Evolutionary conservation across 306 rosid species (phyloP), one percentile per base, ranked within the genome.

Genomic region (Glycine soja): DNA sequence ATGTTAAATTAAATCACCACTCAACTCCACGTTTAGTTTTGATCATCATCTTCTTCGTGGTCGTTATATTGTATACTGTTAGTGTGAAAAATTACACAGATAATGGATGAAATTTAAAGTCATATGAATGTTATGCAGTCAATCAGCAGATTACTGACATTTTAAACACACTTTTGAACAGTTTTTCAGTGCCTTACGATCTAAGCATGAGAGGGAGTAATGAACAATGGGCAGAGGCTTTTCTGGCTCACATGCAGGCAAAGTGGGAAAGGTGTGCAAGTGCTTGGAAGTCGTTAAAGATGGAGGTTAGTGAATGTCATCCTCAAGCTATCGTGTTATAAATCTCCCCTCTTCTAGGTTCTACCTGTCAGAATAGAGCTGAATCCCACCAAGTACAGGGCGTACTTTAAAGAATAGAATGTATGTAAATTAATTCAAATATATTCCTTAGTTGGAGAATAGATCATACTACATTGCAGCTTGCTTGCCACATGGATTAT

Each of bases 281-380:
- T 70, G 90, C 87, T 76, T 94, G 97, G 97, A 87, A 87, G 77
- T 87, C 87, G 46, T 77, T 94, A 87, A 79, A 74, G 71, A 82
- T 94, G 94, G 94, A 91, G 84, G 94, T 94, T 48, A 84, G 84
- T 78, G 92, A 88, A 82, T 89, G 89, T 73, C 75, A 86, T 77
- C 94, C 97, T 68, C 97, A 88, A 79, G 92, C 97, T 78, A 88
- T 94, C 85, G 97, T 83, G 50, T 77, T 94, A 74, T 94, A 91
- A 82, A 69, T 53, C 54, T 40, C 19, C 18, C 54, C 84, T 46
- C 80, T 54, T 56, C 18, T 76, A 78, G 48, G 64, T 38, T 50
- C 68, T 81, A 72, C 54, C 42, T 61, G 54, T 50, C 70, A 34
- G 7, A 62, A 32, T 59, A 65, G 65, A 64, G 40, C 9, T 48